Evolutionary conservation across 495 filamentous ascomycete genomes (phyloP).

Genomic region (Xylaria cubensis): DNA sequence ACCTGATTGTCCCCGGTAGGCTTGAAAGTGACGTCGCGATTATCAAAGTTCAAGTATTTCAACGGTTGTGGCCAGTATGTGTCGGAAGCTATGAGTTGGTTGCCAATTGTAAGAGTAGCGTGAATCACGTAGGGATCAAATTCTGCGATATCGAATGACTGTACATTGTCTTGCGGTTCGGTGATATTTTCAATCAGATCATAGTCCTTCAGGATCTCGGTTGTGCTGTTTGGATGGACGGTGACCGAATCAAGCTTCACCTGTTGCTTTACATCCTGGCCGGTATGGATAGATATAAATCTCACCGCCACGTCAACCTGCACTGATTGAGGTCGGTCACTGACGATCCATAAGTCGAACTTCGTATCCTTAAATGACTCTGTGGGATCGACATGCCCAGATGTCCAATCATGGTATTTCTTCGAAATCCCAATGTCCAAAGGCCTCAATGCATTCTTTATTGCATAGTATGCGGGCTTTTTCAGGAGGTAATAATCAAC

Average conservation of each 20-base stretch:
- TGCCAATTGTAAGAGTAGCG: constrained; percentile 51
- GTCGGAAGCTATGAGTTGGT: constrained; percentile 63
- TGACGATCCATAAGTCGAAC: constrained; percentile 75
- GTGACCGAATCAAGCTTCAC: constrained; percentile 52
- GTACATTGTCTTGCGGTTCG: constrained; percentile 19
- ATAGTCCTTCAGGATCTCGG: constrained; percentile 60
- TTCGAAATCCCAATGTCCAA: constrained; percentile 72
- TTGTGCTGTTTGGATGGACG: constrained; percentile 69
- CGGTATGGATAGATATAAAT: constrained; percentile 70
- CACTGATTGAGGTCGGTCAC: constrained; percentile 52
- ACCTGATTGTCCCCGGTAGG: constrained; percentile 31
- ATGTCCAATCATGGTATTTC: constrained; percentile 67
- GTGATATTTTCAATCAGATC: constrained; percentile 14
- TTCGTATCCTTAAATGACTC: constrained; percentile 55
- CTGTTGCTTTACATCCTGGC: constrained; percentile 57
- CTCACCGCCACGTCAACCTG: constrained; percentile 61
- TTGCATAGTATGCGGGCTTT: constrained; percentile 80
- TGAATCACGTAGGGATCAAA: constrained; percentile 58
- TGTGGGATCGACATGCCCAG: constrained; percentile 56
- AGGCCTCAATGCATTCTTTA: constrained; percentile 70
- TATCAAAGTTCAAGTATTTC: constrained; percentile 73
- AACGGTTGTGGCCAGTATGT: constrained; percentile 83
- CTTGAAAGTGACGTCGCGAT: constrained; percentile 40
- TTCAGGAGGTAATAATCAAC: constrained; percentile 77
- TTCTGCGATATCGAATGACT: constrained; percentile 45